phyloP scores from a whole-genome alignment of 371 early-diverging fungal species.

The Syncephalastrum contaminatum region DNA sequence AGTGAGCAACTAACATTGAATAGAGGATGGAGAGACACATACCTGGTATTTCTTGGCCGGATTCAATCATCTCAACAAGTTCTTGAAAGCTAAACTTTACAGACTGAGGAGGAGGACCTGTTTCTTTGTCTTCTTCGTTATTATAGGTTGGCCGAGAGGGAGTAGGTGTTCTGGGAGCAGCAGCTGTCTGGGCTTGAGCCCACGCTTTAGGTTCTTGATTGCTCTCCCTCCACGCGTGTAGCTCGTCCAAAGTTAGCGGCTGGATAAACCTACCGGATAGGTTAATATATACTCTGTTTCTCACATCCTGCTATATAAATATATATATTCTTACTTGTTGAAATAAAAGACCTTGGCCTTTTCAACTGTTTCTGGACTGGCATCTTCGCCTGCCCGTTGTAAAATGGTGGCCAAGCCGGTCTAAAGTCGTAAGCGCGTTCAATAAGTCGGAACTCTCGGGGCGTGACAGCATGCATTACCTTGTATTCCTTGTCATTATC shows the following conservation, averaged over 20 bases:
- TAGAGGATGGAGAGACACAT: neutral
- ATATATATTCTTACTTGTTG: constrained; percentile 21
- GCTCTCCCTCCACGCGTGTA: constrained; percentile 18
- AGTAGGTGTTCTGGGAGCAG: too few relatives aligned
- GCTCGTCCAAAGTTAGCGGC: constrained; percentile 20
- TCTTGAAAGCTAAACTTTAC: constrained; percentile 42
- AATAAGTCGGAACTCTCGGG: neutral
- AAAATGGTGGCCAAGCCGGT: constrained; percentile 22
- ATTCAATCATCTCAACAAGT: constrained; percentile 53
- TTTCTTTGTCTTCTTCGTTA: neutral
- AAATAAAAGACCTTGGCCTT: constrained; percentile 31
- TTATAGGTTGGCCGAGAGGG: neutral
- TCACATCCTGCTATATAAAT: too few relatives aligned
- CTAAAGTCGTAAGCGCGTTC: constrained; percentile 3
- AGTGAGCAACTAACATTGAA: neutral
- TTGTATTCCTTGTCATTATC: constrained; percentile 23
- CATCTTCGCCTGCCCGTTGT: constrained; percentile 14
- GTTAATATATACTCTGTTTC: constrained; percentile 1
- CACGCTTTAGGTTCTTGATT: too few relatives aligned
- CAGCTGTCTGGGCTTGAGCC: too few relatives aligned
- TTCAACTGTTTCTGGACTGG: constrained; percentile 12
- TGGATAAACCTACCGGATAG: constrained; percentile 17
- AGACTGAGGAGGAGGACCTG: constrained; percentile 2
- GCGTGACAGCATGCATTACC: constrained; percentile 1
- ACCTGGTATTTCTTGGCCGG: constrained; percentile 56